Evolutionary conservation across 2,329 filamentous ascomycete genomes (phyloP), one percentile per base, ranked within the genome.

Genomic region (Pseudocercospora crystallina): DNA sequence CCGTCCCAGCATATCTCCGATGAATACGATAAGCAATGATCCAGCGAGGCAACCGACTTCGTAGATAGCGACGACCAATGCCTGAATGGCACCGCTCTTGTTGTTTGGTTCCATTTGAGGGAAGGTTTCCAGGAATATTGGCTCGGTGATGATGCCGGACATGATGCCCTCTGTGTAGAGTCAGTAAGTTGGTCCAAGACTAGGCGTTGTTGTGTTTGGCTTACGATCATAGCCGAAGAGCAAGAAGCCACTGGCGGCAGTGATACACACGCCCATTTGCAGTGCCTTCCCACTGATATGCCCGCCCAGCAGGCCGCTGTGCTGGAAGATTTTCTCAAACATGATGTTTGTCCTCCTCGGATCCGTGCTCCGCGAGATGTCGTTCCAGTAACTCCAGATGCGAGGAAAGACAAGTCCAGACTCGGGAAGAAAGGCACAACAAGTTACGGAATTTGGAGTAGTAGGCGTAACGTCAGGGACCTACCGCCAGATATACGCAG

Each of bases 1-100:
- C 15, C 82, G 74, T 14, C 82, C 82, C 30, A 84, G 75, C 10
- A 73, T 71, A 56, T 86, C 83, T 29, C 83, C 83, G 5, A 80
- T 63, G 61, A 70, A 73, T 52, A 72, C 63, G 33, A 63, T 65
- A 14, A 65, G 58, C 20, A 73, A 57, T 2, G 73, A 69, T 5
- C 73, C 73, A 11, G 77, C n/a, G 11, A 59, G 46, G 52, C 52
- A 57, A 32, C 61, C 61, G 36, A 61, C 49, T 46, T 64, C 61
- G 43, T 62, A 64, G 31, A 64, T 58, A n/a, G 61, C 61, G n/a
- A 62, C 74, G 70, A 58, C 56, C 11, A 66, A 68, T 39, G 66
- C 68, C 61, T 61, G 60, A 8, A 65, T 51, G 15, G 58, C 64
- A 10, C 54, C 47, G 47, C 54, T 43, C 53, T 53, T 43, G 57